Base-by-base conservation (phyloP, 108 stramenopile species). In the Nitzschia inconspicua region DNA sequence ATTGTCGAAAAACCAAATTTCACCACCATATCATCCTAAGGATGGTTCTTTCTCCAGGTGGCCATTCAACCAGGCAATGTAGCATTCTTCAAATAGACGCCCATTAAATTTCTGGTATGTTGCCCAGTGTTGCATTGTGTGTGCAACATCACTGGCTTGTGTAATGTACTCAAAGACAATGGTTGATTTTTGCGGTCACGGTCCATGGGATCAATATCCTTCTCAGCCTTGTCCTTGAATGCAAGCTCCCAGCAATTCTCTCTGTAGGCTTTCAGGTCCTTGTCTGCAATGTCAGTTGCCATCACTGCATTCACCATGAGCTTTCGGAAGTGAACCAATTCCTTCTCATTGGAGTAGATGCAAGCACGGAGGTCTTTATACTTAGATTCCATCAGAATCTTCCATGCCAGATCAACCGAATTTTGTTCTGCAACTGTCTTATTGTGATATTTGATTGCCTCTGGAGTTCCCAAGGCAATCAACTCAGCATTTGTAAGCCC, bases 121-220 rank as follows among this genome's bases (percentile, higher is more conserved):
- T 4, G 40, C 24, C 61, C 61, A 74, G 46, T 74, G 66, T 48
- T 74, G 73, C 67, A 74, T 74, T 10, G 73, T 69, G 35, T 74
- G 68, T 11, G 65, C 37, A 16, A 74, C 50, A 49, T 74, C 73
- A 7, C 62, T 44, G 34, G 50, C 73, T 39, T 66, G 65, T 25
- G 69, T 60, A 29, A 69, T 56, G n/a, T 75, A 63, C 39, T 75
- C 74, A 35, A 65, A 44, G 14, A 73, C 46, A 1, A 62, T 14
- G 16, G 57, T 41, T 7, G 72, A 57, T 40, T n/a, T n/a, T 65
- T 63, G n/a, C 57, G 64, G 34, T 32, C n/a, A n/a, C n/a, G n/a
- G n/a, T n/a, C n/a, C n/a, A n/a, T n/a, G n/a, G n/a, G n/a, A n/a
- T 59, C 11, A 51, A n/a, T n/a, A n/a, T n/a, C n/a, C n/a, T n/a